Evolutionary conservation across 129 eudicot genomes (phyloP).

Genomic region (Daucus carota): DH1_v3.0 NC_030382.2:57681501-57682000

Average conservation of each 20-base stretch:
- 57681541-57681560: neutral
- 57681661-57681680: slow-evolving; percentile 27
- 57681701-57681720: slow-evolving; percentile 14
- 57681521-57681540: slow-evolving; percentile 1
- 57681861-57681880: slow-evolving; percentile 24
- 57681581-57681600: neutral
- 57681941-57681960: neutral
- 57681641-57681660: slow-evolving; percentile 24
- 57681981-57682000: no score
- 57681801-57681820: slow-evolving; percentile 37
- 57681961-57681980: no score
- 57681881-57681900: neutral
- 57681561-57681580: neutral
- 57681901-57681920: no score
- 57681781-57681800: slow-evolving; percentile 47
- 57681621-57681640: neutral
- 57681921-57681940: no score
- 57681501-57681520: neutral
- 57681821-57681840: slow-evolving; percentile 37
- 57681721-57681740: neutral
- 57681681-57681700: slow-evolving; percentile 39
- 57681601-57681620: neutral
- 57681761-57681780: neutral
- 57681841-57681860: slow-evolving; percentile 22
- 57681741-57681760: neutral